Base-by-base conservation (phyloP, 805 yeast species). In the Ogataea glucozyma region DNA sequence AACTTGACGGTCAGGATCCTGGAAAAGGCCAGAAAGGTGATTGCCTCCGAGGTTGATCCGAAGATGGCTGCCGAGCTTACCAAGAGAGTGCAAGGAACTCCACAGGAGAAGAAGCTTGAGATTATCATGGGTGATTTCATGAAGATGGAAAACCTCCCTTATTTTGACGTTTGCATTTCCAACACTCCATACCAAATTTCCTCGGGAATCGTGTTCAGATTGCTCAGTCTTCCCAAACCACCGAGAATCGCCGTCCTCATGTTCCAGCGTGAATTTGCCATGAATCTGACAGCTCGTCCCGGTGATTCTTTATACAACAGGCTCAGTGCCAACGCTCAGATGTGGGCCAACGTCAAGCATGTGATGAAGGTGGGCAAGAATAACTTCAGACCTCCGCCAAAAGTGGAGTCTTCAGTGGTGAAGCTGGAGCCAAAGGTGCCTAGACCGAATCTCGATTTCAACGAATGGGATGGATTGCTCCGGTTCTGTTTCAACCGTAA, bases 261-360 rank as follows among this genome's bases (percentile, higher is more conserved):
- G 99, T 93, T 93, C 66, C 99, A 93, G 70, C 76, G 98, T 61
- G 99, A 93, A 62, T 93, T 93, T 60, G 99, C 99, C 2, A 65
- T 93, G 67, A 83, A 97, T 58, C 71, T 93, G 42, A 72, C 93
- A 40, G 99, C 99, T 1, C 79, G 95, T 54, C 98, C 99, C 0
- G 99, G 99, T n/a, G 98, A 93, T 56, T 66, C 88, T 1, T 71
- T 93, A 29, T 93, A 91, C 70, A 89, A 97, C 66, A 78, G 99
- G 58, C 73, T 93, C 41, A 85, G 96, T 23, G 98, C 96, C 22
- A 93, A 93, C 60, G 98, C 93, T 1, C 99, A 93, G 61, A 91
- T 93, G 98, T 93, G 98, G 97, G 97, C 97, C n/a, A 88, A 88
- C 52, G 97, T 93, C 12, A 89, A 95, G 6, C 99, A 93, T 64